phyloP scores from a whole-genome alignment of 106 monocot species.

The Apostasia shenzhenica region DNA sequence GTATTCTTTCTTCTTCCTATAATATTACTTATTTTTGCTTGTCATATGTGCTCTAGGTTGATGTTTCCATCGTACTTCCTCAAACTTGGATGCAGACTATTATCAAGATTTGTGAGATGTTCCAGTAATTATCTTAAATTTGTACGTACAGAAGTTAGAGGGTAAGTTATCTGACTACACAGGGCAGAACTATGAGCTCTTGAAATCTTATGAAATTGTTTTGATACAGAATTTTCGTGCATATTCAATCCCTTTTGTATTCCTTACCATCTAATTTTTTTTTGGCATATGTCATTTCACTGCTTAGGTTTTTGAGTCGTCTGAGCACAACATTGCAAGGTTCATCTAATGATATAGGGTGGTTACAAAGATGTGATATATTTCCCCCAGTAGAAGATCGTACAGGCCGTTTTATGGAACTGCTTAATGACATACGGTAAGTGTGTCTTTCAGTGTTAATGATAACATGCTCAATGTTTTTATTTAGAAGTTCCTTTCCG shows the following conservation, averaged over 20 bases:
- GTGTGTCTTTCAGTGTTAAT: not conserved
- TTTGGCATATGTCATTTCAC: not conserved
- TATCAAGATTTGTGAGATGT: conserved; percentile 11
- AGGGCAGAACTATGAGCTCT: not conserved
- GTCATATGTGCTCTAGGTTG: conserved; percentile 31
- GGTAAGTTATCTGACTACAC: conserved; percentile 17
- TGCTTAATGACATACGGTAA: conserved; percentile 60
- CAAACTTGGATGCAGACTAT: conserved; percentile 20
- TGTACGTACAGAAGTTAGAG: conserved; percentile 10
- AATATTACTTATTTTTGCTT: not conserved
- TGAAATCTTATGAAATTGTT: not conserved
- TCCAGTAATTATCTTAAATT: conserved; percentile 8
- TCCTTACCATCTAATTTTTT: not conserved
- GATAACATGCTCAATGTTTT: not conserved
- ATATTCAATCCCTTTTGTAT: not conserved
- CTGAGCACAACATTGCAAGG: conserved; percentile 49
- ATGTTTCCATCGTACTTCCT: conserved; percentile 13
- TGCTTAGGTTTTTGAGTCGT: conserved; percentile 40
- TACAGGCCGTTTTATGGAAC: conserved; percentile 42
- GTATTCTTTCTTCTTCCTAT: not conserved
- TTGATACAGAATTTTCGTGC: not conserved
- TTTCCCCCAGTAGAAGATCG: conserved; percentile 50
- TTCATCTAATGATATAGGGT: conserved; percentile 68
- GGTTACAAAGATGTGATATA: conserved; percentile 49
- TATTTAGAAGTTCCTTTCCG: too few species aligned